These are phyloP conservation scores for Fagopyrum esculentum DNA, from an alignment of 148 eudicot species.

Conservation along the genomic window DNA sequence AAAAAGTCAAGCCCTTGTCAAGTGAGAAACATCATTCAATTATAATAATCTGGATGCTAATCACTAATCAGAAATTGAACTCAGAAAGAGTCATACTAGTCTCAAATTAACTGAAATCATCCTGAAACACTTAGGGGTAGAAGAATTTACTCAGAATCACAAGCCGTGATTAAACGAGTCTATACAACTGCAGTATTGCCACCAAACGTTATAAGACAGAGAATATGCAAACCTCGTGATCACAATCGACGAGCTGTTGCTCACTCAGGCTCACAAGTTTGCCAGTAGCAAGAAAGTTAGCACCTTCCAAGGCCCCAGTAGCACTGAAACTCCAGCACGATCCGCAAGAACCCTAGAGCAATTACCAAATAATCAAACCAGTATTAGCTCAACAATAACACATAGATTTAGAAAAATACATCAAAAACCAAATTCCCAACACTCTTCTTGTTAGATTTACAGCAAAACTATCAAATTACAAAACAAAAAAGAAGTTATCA, in stretches of 20 bases:
- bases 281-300: slow-evolving; percentile 11
- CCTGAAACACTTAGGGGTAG: not conserved
- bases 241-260: slow-evolving; percentile 16
- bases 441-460: not conserved
- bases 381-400: not conserved
- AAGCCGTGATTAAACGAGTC: not conserved
- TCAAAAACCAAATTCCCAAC: not conserved
- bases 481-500: not conserved
- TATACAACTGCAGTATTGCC: not conserved
- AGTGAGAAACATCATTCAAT: not conserved
- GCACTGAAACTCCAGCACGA: slow-evolving; percentile 18
- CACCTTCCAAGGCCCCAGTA: slow-evolving; percentile 16
- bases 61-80: not conserved
- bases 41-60: not conserved
- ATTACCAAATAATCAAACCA: not conserved
- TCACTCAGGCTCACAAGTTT: slow-evolving; percentile 16
- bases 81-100: not conserved
- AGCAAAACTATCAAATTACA: not conserved
- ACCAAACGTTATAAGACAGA: not conserved
- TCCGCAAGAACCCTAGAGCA: slow-evolving; percentile 13
- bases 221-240: slow-evolving; percentile 11
- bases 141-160: not conserved
- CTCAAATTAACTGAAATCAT: not conserved
- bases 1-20: not conserved
- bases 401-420: not conserved